Base-by-base conservation (phyloP, 148 eudicot species). In the Vaccinium myrtillus region DNA sequence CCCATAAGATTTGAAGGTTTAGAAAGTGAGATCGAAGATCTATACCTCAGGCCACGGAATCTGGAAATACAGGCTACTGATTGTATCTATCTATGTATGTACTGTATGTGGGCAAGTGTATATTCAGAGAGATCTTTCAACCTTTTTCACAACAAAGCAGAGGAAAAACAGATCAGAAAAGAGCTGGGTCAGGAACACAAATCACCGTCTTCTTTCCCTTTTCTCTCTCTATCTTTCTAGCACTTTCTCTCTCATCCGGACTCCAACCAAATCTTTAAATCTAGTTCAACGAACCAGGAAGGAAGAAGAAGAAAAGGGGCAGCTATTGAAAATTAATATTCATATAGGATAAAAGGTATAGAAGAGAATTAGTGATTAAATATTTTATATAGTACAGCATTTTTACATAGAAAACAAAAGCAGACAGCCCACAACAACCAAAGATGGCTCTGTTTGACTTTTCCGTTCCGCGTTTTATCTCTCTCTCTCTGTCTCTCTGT, bases 91-190 rank as follows among this genome's bases (percentile, higher is more conserved):
- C 14, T 49, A 2, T 32, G 32, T 32, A 32, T 32, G 32, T 36
- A 75, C 49, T 78, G 59, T 23, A 53, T 5, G 8, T 14, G 80
- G 21, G 61, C 15, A 53, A 49, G 59, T n/a, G 80, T 76, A 76
- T 48, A 50, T 77, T 48, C 78, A 63, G 71, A 53, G 56, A 78
- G 84, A 49, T 58, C 48, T 61, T 86, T 82, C 36, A 32, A 82
- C 69, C 46, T 5, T 43, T 53, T 75, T 75, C 19, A 48, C 78
- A 48, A 23, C 55, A 77, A 77, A 48, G 50, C 50, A 81, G 77
- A 21, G 21, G 53, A 7, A 39, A 36, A 85, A 82, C 79, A 87
- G 89, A 84, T 85, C 85, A 77, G 59, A 63, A 85, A 61, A 82
- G 32, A 53, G 80, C 16, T 15, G 10, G 85, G 56, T 55, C 51